A percentile compares a stretch with the other conserved stretches of the same genome.
Conservation (phyloP, 2,329 filamentous ascomycete genomes). For the Apiospora koreana region DNA sequence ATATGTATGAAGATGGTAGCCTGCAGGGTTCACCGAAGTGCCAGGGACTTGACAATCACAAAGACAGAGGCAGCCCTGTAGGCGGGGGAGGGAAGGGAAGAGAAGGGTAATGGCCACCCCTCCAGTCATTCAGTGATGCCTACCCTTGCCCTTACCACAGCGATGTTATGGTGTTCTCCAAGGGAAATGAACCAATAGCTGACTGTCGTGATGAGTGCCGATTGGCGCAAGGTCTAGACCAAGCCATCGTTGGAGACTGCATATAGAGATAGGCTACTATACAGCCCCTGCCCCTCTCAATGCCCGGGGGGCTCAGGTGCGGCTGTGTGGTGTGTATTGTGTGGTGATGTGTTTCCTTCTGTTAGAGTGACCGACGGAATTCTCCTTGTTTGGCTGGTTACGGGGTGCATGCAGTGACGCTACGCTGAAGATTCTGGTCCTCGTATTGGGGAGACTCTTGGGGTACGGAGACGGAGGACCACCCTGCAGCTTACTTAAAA, state of each 20-base stretch:
- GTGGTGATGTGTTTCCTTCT: not conserved
- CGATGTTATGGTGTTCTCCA: not conserved
- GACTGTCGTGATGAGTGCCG: not conserved
- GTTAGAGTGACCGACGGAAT: conserved; percentile 1
- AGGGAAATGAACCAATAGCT: not conserved
- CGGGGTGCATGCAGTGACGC: not conserved
- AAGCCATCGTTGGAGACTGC: not conserved
- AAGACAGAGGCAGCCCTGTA: not conserved
- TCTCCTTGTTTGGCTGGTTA: not conserved
- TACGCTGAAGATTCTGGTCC: not conserved
- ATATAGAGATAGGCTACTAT: not conserved
- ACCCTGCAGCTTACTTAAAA: not conserved
- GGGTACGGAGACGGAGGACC: not conserved
- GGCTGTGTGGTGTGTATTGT: not conserved
- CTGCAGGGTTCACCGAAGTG: not conserved
- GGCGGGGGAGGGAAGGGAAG: not conserved
- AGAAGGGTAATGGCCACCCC: not conserved
- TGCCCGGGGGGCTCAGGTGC: not conserved
- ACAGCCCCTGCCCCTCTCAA: not conserved
- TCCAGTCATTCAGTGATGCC: not conserved
- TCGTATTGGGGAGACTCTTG: not conserved
- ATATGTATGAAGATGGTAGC: not conserved
- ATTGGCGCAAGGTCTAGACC: not conserved
- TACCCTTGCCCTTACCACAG: not conserved
- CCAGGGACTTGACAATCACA: not conserved